A percentile compares a stretch with the other conserved stretches of the same genome.
Conservation (phyloP, 805 yeast genomes). For the Zygosaccharomyces lentus region DNA sequence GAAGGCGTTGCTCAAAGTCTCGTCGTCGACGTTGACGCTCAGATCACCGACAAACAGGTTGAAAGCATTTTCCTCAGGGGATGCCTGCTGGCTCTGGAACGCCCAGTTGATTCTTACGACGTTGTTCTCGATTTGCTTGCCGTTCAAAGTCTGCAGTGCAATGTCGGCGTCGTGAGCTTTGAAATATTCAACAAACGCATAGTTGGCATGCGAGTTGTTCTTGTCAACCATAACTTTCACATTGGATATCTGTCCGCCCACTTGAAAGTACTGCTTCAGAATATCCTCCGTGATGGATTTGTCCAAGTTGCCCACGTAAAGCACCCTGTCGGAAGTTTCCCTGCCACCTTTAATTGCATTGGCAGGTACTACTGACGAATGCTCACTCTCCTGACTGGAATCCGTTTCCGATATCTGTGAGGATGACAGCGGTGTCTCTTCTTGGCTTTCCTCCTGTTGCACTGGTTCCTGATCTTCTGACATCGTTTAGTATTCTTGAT, state of each 20-base stretch:
- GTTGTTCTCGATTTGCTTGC: conserved; percentile 49
- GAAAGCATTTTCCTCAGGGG: conserved; percentile 51
- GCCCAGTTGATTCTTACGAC: conserved; percentile 76
- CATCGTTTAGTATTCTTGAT: background rate
- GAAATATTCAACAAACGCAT: conserved; percentile 78
- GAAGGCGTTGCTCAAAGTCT: conserved; percentile 55
- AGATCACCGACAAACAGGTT: conserved; percentile 86
- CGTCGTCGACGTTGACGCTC: conserved; percentile 78
- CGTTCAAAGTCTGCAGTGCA: conserved; percentile 60
- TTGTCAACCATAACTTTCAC: conserved; percentile 74
- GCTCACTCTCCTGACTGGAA: conserved; percentile 11
- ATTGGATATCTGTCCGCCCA: conserved; percentile 55
- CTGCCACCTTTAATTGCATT: conserved; percentile 77
- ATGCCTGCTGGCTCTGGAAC: conserved; percentile 69
- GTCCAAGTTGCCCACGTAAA: conserved; percentile 74
- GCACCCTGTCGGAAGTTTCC: conserved; percentile 64
- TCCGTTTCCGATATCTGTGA: background rate
- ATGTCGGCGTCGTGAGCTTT: conserved; percentile 52
- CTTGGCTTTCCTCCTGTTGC: background rate
- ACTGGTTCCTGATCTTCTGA: conserved; percentile 3
- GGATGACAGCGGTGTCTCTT: conserved; percentile 7
- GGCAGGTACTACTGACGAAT: conserved; percentile 46
- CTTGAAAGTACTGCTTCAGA: conserved; percentile 57
- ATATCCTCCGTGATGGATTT: conserved; percentile 60
- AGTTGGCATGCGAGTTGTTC: conserved; percentile 66